Evolutionary conservation across 139 green algal genomes (phyloP), one percentile per base, ranked within the genome.

Genomic region (Protoeuglena noctilucae): DNA sequence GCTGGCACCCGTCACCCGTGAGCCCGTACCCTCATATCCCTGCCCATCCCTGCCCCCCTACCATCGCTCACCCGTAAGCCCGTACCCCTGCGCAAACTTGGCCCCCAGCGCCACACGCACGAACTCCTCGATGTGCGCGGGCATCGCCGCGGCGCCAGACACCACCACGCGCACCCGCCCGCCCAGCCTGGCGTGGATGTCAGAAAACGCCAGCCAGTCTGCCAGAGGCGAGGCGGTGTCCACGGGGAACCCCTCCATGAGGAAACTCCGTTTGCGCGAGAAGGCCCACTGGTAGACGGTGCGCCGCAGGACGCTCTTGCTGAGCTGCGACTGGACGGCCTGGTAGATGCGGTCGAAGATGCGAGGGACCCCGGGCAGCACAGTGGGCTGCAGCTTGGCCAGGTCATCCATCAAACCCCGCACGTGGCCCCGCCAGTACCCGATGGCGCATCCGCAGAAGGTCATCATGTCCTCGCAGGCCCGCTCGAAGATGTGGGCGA

Each of bases 291-390:
- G n/a, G n/a, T n/a, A n/a, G n/a, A n/a, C n/a, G n/a, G n/a, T n/a
- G n/a, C n/a, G n/a, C n/a, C n/a, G n/a, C n/a, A n/a, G n/a, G n/a
- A n/a, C n/a, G n/a, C n/a, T n/a, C 28, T 53, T 54, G 28, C 56
- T 49, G 18, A 85, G 65, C 65, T 83, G 69, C 27, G 30, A 27
- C 43, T 74, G 73, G 30, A 86, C 77, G 45, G 80, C 68, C 3
- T 61, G 51, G 71, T 95, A 93, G 70, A 97, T 94, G 63, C 87
- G 74, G 65, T 97, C 89, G 66, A 90, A 97, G 14, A 97, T 85
- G 40, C 89, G 77, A 0, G 89, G 89, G n/a, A 97, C 89, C 21
- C 88, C 89, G 48, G 80, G 63, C 65, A 97, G 96, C 2, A 94
- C 48, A 26, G 85, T 91, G 24, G 89, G 89, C 61, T 83, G 77